Conservation (phyloP, 225 moss, liverwort and hornwort species). For the Sphagnum tenellum region DNA sequence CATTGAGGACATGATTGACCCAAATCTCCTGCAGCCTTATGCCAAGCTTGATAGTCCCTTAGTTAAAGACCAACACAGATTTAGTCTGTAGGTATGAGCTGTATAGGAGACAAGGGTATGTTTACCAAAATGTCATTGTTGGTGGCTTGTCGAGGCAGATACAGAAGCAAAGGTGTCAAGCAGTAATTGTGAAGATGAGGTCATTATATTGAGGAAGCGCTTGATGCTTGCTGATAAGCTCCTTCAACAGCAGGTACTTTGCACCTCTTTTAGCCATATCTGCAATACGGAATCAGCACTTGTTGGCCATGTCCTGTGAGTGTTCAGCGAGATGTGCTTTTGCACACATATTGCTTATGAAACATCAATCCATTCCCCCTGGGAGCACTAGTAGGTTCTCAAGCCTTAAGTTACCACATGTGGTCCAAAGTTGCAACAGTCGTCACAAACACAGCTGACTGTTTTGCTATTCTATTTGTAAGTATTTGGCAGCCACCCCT, state of each 20-base stretch:
- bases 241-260: slow-evolving; percentile 57
- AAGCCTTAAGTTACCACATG: not conserved
- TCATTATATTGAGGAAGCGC: slow-evolving; percentile 50
- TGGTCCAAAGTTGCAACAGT: not conserved
- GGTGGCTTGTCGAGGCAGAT: slow-evolving; percentile 29
- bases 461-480: not conserved
- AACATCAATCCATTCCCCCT: slow-evolving; percentile 1
- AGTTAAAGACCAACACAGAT: no score
- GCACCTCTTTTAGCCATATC: not conserved
- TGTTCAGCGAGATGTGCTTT: not conserved
- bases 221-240: slow-evolving; percentile 60
- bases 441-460: not conserved
- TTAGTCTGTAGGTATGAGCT: no score
- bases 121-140: not conserved
- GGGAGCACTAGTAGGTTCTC: not conserved
- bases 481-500: no score
- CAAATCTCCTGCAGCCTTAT: no score
- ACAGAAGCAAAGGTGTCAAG: slow-evolving; percentile 40
- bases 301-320: no score
- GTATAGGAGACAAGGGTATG: not conserved
- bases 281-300: no score
- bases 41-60: not conserved
- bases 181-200: slow-evolving; percentile 61
- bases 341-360: not conserved
- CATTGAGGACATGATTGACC: not conserved